These are phyloP conservation scores for Malassezia dermatis DNA, from an alignment of 1,284 basidiomycete genomes.

Conservation along the genomic window DNA sequence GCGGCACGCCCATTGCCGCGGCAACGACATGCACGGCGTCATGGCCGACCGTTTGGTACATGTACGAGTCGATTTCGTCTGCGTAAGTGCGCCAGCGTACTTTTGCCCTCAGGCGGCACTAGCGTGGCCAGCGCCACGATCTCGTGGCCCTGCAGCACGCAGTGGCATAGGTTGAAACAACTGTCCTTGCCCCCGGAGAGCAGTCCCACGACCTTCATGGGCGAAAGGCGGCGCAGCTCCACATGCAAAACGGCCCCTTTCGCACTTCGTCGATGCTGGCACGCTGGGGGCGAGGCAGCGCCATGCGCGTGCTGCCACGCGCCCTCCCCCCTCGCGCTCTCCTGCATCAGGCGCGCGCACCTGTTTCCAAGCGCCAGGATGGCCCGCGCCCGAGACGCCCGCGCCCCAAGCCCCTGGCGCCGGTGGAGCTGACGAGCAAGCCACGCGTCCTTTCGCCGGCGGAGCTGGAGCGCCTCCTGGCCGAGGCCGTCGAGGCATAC, in stretches of 20 bases:
- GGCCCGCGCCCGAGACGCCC: background rate
- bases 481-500: background rate
- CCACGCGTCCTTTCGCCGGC: background rate
- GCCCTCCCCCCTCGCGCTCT: background rate
- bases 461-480: background rate
- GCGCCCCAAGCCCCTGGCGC: background rate
- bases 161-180: constrained; percentile 90
- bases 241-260: background rate
- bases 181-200: constrained; percentile 97
- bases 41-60: constrained; percentile 97
- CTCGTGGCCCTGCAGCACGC: constrained; percentile 72
- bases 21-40: constrained; percentile 82
- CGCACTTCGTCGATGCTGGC: background rate
- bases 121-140: constrained; percentile 81
- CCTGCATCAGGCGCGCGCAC: background rate
- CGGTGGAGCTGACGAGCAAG: background rate
- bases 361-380: background rate
- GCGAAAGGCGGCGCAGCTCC: background rate
- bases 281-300: background rate
- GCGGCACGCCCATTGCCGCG: constrained; percentile 69
- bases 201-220: constrained; percentile 86
- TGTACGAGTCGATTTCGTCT: constrained; percentile 98
- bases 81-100: constrained; percentile 9
- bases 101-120: constrained; percentile 65
- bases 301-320: background rate